Conservation (phyloP, 2,329 filamentous ascomycete genomes). For the Rutstroemia sp. region DNA sequence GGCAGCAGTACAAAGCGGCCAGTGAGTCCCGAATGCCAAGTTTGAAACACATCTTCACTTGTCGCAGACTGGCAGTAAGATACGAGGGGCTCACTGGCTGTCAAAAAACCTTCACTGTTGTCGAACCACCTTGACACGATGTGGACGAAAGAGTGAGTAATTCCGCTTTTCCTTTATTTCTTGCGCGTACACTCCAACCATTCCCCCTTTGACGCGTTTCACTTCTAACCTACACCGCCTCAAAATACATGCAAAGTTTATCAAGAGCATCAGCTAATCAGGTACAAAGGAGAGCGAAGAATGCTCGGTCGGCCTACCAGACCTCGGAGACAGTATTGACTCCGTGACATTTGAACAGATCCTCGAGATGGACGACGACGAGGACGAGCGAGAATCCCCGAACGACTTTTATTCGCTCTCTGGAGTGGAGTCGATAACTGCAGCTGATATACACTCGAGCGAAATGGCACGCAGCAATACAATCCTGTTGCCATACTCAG, state of each 20-base stretch:
- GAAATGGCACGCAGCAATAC: not conserved
- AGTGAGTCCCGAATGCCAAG: too few species aligned
- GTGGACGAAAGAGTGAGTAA: slow-evolving; percentile 11
- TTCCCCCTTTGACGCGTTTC: too few species aligned
- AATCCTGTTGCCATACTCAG: slow-evolving; percentile 3
- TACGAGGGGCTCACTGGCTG: too few species aligned
- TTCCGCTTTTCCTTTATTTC: not conserved
- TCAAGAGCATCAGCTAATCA: slow-evolving; percentile 4
- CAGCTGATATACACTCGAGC: not conserved
- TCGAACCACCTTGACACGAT: slow-evolving; percentile 1
- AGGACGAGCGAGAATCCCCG: slow-evolving; percentile 75
- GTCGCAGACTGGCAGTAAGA: too few species aligned
- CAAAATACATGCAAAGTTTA: not conserved
- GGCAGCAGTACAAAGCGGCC: too few species aligned
- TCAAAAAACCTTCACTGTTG: not conserved
- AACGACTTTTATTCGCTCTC: too few species aligned
- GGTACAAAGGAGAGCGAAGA: slow-evolving; percentile 26
- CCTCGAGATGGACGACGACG: slow-evolving; percentile 94
- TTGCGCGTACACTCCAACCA: not conserved
- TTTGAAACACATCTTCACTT: too few species aligned
- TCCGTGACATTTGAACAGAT: slow-evolving; percentile 82
- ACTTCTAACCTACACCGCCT: too few species aligned
- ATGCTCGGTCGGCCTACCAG: slow-evolving; percentile 30
- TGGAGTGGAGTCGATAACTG: too few species aligned
- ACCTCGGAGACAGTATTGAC: slow-evolving; percentile 74